A percentile compares a stretch with the other conserved stretches of the same genome.
Conservation (phyloP, 1,139 yeast species). For the Saccharomyces hybrid region DNA sequence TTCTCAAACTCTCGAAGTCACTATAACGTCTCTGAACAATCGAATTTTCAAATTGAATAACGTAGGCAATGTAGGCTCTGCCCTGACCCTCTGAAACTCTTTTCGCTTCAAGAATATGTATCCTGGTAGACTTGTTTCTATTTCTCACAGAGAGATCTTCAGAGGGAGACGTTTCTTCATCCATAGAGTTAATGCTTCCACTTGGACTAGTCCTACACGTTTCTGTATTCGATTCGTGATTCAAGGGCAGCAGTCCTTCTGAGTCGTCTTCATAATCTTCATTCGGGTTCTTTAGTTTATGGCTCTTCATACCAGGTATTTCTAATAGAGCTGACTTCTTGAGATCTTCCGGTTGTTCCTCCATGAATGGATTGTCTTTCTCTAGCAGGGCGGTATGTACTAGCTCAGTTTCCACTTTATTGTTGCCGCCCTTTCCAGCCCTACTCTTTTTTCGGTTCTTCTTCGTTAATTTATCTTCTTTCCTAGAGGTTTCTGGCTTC, state of each 20-base stretch:
- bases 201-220: neutral
- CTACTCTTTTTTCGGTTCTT: neutral
- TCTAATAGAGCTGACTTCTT: constrained; percentile 2
- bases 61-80: constrained; percentile 70
- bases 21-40: constrained; percentile 79
- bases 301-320: constrained; percentile 6
- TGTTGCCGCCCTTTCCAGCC: neutral
- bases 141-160: neutral
- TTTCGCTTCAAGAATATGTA: constrained; percentile 63
- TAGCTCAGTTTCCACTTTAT: constrained; percentile 6
- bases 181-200: constrained; percentile 6
- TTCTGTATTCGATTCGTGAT: constrained; percentile 4
- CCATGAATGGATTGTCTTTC: constrained; percentile 29
- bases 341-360: constrained; percentile 3
- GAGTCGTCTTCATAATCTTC: constrained; percentile 17
- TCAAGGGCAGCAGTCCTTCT: constrained; percentile 13
- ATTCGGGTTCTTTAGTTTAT: constrained; percentile 18
- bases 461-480: neutral
- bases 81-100: constrained; percentile 70
- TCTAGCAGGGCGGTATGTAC: constrained; percentile 25
- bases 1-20: constrained; percentile 80
- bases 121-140: neutral
- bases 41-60: constrained; percentile 53
- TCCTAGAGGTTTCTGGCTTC: neutral
- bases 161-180: constrained; percentile 3